phyloP scores from a whole-genome alignment of 345 rosid genomes.

The Corchorus capsularis region DNA sequence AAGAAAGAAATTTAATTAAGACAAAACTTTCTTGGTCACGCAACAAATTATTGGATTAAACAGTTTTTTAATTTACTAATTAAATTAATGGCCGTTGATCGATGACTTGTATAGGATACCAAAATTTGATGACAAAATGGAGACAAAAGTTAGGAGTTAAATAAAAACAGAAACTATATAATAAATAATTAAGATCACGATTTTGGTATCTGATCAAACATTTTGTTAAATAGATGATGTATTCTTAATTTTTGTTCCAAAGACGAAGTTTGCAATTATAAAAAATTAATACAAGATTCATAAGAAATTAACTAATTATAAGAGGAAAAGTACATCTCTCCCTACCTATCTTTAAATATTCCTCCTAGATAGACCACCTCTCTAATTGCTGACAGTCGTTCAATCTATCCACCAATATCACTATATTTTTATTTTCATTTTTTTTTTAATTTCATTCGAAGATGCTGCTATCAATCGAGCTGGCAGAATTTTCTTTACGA shows the following conservation, averaged over 20 bases:
- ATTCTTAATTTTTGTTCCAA: too few relatives aligned
- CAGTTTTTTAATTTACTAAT: too few relatives aligned
- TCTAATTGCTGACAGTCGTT: background rate
- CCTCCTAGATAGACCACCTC: background rate
- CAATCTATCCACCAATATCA: background rate
- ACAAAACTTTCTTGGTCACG: background rate
- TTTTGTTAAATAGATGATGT: too few relatives aligned
- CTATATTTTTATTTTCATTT: too few relatives aligned
- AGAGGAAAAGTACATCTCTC: background rate
- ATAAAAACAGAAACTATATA: background rate
- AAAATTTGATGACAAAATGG: background rate
- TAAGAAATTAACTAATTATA: background rate
- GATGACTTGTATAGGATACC: background rate
- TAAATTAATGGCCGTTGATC: too few relatives aligned
- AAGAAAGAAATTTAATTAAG: background rate
- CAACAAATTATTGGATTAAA: background rate
- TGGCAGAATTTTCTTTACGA: slow-evolving; percentile 19
- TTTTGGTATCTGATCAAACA: too few relatives aligned
- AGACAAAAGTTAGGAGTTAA: background rate
- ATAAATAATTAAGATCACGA: background rate
- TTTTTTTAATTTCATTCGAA: background rate
- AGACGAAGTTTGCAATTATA: too few relatives aligned
- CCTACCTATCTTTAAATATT: background rate
- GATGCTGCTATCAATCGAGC: slow-evolving; percentile 26
- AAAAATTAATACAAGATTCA: background rate